Conservation (phyloP, 208 protist genomes). For the Wallacemonas sp. region DNA sequence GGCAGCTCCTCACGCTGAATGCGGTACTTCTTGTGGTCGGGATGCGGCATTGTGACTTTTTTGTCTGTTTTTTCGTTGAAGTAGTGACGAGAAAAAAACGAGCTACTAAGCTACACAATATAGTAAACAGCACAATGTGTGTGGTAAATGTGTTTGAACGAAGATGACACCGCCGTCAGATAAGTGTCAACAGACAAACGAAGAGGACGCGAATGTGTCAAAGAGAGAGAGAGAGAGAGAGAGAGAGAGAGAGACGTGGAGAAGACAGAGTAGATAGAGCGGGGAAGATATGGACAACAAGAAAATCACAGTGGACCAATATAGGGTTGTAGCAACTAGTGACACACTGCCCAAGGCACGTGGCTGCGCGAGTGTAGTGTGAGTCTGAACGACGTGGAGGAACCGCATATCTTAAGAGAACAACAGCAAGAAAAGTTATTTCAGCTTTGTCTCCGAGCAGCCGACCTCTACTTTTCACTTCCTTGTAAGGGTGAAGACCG, state of each 20-base stretch:
- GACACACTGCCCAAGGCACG: not conserved
- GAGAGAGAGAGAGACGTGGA: constrained; percentile 4
- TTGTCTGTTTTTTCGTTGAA: constrained; percentile 12
- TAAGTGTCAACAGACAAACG: constrained; percentile 5
- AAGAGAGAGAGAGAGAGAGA: not conserved
- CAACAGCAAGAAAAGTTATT: too few species aligned
- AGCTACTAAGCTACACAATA: constrained; percentile 10
- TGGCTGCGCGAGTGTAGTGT: too few species aligned
- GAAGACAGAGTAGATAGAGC: constrained; percentile 12
- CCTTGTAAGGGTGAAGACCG: too few species aligned
- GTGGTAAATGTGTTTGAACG: not conserved
- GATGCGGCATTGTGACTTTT: constrained; percentile 71
- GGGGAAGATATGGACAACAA: constrained; percentile 1
- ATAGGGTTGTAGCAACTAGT: not conserved
- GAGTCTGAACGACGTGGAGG: too few species aligned
- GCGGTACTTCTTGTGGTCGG: constrained; percentile 83
- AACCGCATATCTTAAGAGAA: too few species aligned
- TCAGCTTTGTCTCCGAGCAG: too few species aligned
- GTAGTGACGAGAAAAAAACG: constrained; percentile 15
- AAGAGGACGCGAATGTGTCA: constrained; percentile 8
- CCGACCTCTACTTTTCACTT: too few species aligned
- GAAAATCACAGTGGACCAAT: not conserved
- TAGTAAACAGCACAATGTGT: constrained; percentile 3
- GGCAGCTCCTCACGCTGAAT: constrained; percentile 84
- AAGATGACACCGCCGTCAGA: constrained; percentile 1